Conservation (phyloP, 2,329 filamentous ascomycete species). For the Apiospora phragmitis region DNA sequence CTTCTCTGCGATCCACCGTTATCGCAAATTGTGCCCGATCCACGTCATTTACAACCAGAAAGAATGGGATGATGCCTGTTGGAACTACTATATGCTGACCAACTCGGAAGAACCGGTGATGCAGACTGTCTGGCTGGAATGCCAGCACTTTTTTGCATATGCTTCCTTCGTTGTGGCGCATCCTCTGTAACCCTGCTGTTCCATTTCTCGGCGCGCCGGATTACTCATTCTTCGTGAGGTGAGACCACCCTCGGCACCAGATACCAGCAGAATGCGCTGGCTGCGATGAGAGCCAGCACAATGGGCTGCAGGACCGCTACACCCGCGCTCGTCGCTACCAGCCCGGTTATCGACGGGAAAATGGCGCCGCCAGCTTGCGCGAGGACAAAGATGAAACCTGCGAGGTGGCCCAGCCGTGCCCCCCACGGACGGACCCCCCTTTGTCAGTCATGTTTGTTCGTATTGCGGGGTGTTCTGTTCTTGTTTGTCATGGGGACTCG, state of each 20-base stretch:
- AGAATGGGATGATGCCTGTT: background rate
- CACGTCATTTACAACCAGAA: background rate
- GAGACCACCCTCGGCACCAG: slow-evolving; percentile 32
- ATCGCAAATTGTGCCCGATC: background rate
- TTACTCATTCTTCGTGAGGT: slow-evolving; percentile 13
- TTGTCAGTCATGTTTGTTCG: slow-evolving; percentile 10
- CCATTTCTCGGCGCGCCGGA: background rate
- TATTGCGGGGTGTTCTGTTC: background rate
- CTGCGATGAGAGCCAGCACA: slow-evolving; percentile 43
- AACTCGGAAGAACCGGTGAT: background rate
- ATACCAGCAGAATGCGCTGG: slow-evolving; percentile 42
- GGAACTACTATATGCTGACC: background rate
- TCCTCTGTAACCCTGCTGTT: background rate
- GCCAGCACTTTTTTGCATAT: background rate
- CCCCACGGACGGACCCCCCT: background rate
- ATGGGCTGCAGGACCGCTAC: slow-evolving; percentile 50
- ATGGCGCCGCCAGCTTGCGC: slow-evolving; percentile 52
- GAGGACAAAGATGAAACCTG: slow-evolving; percentile 50
- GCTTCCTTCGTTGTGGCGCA: background rate
- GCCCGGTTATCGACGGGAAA: slow-evolving; percentile 51
- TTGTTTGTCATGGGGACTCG: background rate
- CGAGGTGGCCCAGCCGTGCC: background rate
- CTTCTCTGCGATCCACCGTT: background rate
- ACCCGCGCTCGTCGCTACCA: slow-evolving; percentile 45
- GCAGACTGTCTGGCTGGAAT: background rate